Conservation (phyloP, 805 yeast genomes). For the Saccharomyces mikatae region DNA sequence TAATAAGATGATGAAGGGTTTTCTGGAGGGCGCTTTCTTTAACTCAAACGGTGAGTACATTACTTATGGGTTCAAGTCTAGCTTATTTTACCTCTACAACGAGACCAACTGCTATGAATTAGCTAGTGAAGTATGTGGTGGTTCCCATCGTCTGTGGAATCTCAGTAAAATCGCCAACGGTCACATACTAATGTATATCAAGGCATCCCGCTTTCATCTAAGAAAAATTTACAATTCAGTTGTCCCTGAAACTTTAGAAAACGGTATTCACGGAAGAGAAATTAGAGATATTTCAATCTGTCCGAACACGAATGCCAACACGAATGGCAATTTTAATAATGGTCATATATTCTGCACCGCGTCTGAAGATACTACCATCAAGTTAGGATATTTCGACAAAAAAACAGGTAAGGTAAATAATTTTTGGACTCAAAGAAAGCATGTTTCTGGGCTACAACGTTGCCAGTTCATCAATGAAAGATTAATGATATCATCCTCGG, state of each 20-base stretch:
- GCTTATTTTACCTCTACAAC: constrained; percentile 71
- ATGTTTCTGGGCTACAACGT: constrained; percentile 82
- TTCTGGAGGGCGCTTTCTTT: constrained; percentile 64
- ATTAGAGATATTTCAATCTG: constrained; percentile 61
- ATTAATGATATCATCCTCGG: constrained; percentile 53
- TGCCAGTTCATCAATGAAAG: constrained; percentile 50
- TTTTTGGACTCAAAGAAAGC: constrained; percentile 63
- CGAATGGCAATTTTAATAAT: constrained; percentile 22
- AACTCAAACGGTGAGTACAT: constrained; percentile 41
- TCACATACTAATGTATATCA: constrained; percentile 50
- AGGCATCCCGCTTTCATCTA: constrained; percentile 42
- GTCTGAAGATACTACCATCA: constrained; percentile 80
- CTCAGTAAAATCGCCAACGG: constrained; percentile 29
- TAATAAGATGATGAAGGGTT: constrained; percentile 66
- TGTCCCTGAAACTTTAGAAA: constrained; percentile 33
- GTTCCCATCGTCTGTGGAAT: constrained; percentile 82
- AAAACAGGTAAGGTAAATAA: constrained; percentile 37
- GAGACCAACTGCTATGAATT: constrained; percentile 69
- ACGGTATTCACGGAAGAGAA: constrained; percentile 89
- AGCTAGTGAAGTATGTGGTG: constrained; percentile 73
- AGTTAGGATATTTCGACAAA: constrained; percentile 37
- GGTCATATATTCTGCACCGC: constrained; percentile 56
- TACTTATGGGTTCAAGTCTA: constrained; percentile 76
- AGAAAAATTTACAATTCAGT: constrained; percentile 26
- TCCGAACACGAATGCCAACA: background rate